Conservation (phyloP, 768 basidiomycete species). For the Sarcomyxa edulis region DNA sequence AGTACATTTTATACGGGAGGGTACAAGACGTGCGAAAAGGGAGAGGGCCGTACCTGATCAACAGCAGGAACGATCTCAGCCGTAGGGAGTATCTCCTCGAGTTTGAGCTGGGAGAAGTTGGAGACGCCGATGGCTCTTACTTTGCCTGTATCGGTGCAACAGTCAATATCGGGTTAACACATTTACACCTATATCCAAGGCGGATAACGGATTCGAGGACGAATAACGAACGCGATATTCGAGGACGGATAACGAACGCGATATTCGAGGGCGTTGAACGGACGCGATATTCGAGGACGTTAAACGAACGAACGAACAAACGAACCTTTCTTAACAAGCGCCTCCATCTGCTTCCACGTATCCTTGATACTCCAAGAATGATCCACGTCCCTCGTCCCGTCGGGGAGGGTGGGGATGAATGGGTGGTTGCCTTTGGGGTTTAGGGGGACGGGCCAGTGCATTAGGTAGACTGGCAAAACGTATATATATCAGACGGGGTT, state of each 20-base stretch:
- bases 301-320: too few species aligned
- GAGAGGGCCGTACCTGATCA: slow-evolving; percentile 48
- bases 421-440: slow-evolving; percentile 66
- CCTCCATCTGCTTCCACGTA: slow-evolving; percentile 87
- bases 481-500: too few species aligned
- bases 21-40: neutral
- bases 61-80: slow-evolving; percentile 69
- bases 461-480: slow-evolving; percentile 45
- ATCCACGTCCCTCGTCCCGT: slow-evolving; percentile 65
- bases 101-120: slow-evolving; percentile 64
- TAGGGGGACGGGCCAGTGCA: slow-evolving; percentile 81
- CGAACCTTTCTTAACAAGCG: slow-evolving; percentile 55
- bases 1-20: too few species aligned
- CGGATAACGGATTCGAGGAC: too few species aligned
- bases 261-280: neutral
- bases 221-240: neutral
- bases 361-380: slow-evolving; percentile 60
- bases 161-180: too few species aligned
- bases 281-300: too few species aligned
- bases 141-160: slow-evolving; percentile 41
- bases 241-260: neutral
- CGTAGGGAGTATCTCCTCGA: slow-evolving; percentile 64
- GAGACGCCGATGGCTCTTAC: slow-evolving; percentile 68
- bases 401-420: slow-evolving; percentile 49
- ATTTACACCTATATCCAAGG: too few species aligned